Evolutionary conservation across 345 rosid species (phyloP), one percentile per base, ranked within the genome.

Genomic region (Lumnitzera littorea): DNA sequence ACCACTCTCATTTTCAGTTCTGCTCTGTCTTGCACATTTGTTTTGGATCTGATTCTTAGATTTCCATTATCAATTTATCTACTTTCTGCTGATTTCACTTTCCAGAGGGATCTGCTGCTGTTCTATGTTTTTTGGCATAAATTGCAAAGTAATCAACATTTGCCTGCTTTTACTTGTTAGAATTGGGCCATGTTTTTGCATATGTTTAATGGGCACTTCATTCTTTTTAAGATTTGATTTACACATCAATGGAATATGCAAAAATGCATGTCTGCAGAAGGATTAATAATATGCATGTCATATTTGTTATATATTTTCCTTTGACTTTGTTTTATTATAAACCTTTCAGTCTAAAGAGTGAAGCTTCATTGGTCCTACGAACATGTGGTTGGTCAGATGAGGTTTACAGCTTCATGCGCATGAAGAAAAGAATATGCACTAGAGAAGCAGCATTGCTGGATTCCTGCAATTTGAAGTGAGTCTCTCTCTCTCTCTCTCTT

Each of bases 311-410:
- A 20, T 47, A 59, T 36, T 24, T 16, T 15, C 13, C 25, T 50
- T 58, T 41, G 8, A 53, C 29, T 72, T 25, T 36, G 51, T 31
- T 61, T 12, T 13, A 25, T 49, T 36, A 15, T 49, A 29, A 24
- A 14, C 65, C 46, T 65, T 55, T 52, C 88, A 95, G 99, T 56
- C 70, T 95, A 66, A 52, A 73, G 76, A 80, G 79, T 58, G 73
- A 91, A 55, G 89, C 91, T 48, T 67, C 68, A 41, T 70, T 84
- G 52, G 73, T 73, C 64, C 70, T 95, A 80, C 77, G 57, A 72
- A 73, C 88, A 12, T 86, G 87, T 43, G 92, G 91, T 55, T 95
- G 96, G 94, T 76, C 62, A 46, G 78, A 77, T 54, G 68, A 88
- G 51, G 91, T 87, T 23, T 72, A 61, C 9, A 62, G 64, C 59